Evolutionary conservation across 2,329 filamentous ascomycete species (phyloP), one percentile per base, ranked within the genome.

Genomic region (Xenosphaeropsis pyriputrescens): DNA sequence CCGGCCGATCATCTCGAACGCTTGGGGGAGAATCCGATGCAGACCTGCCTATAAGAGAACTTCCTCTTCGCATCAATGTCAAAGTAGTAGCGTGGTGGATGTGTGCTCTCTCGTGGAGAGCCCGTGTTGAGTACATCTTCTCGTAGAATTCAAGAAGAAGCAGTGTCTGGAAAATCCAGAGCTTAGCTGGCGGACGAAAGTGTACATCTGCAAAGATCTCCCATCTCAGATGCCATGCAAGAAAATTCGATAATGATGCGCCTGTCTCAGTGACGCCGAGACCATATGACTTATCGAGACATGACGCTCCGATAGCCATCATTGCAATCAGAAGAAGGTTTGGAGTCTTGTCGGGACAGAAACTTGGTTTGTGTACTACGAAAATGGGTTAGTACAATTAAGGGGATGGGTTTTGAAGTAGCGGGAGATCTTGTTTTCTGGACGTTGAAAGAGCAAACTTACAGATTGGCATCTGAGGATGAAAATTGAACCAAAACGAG

Each of bases 11-110:
- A 36, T 56, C 54, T 38, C 79, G 71, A 31, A 72, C 65, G 45
- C 79, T 84, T 0, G 85, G 82, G 2, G 88, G 86, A 2, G 85
- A 89, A 48, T 95, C 89, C 34, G 85, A 67, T 0, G 84, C 75
- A 13, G 84, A 85, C 47, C 85, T 79, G 7, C 88, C 89, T 44
- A 94, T 88, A 12, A 98, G 64, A 2, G 88, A 93, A 49, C 86
- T 83, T 5, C 91, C 91, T 49, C 91, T 75, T 29, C 91, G 79
- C 89, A 98, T 96, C 41, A 96, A 64, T 0, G 88, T 94, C 45
- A 98, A 76, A 0, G 88, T 95, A 0, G 89, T 95, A 12, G 89
- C 89, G 54, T 98, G 91, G 52, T 96, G 89, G 34, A 96, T 94
- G 50, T 96, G 89, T 1, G 89, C 89, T 46, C 91, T 72, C 59